Conservation (phyloP, 164 flowering plant species). For the Annona squamosa region DNA sequence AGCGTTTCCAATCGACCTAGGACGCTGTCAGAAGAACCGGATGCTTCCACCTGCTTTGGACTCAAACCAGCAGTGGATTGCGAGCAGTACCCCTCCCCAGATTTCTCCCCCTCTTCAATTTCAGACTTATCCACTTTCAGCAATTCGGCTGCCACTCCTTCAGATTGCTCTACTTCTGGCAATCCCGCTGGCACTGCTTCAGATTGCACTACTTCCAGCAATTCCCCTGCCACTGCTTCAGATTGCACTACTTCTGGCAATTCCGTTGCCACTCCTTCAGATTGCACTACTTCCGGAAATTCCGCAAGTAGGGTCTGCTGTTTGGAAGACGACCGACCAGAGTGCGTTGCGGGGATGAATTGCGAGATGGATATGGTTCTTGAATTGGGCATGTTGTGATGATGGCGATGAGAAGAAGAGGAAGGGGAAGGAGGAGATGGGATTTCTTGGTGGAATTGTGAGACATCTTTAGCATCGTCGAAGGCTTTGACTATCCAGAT, state of each 20-base stretch:
- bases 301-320: conserved; percentile 9
- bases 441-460: not conserved
- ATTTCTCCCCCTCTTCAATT: not conserved
- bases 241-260: too few relatives aligned
- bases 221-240: not conserved
- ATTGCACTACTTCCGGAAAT: conserved; percentile 4
- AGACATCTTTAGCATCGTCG: not conserved
- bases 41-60: conserved; percentile 13
- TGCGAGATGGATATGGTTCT: conserved; percentile 9
- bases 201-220: too few relatives aligned
- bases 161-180: too few relatives aligned
- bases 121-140: not conserved
- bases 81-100: conserved; percentile 3
- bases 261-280: conserved; percentile 10
- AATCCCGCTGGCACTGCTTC: too few relatives aligned
- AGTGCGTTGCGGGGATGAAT: not conserved
- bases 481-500: conserved; percentile 20
- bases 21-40: conserved; percentile 13
- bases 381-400: not conserved
- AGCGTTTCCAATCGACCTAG: conserved; percentile 37
- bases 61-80: conserved; percentile 2
- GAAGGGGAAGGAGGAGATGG: not conserved
- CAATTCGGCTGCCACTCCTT: too few relatives aligned
- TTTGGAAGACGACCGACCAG: conserved; percentile 9
- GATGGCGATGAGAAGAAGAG: conserved; percentile 5